phyloP scores from a whole-genome alignment of 2,329 filamentous ascomycete species.

The Lachnellula arida region DNA sequence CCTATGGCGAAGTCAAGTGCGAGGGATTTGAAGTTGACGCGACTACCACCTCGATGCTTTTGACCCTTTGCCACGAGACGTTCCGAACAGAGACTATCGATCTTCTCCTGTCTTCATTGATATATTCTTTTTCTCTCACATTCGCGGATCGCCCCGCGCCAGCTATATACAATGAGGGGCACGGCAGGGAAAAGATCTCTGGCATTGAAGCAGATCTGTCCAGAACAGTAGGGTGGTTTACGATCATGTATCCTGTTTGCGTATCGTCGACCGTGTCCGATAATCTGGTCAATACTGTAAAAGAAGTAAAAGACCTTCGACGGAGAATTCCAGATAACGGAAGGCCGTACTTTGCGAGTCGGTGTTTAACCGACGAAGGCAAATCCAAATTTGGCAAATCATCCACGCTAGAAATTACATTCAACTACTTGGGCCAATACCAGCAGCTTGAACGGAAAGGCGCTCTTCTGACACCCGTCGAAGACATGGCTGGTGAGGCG shows the following conservation, averaged over 20 bases:
- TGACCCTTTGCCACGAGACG: slow-evolving; percentile 27
- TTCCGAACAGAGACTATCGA: slow-evolving; percentile 37
- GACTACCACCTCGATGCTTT: slow-evolving; percentile 26
- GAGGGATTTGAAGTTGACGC: slow-evolving; percentile 42
- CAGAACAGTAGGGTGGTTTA: slow-evolving; percentile 43
- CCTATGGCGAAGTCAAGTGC: slow-evolving; percentile 21
- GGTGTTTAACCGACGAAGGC: slow-evolving; percentile 31
- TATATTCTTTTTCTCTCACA: slow-evolving; percentile 32
- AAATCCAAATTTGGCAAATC: slow-evolving; percentile 18
- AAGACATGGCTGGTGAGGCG: slow-evolving; percentile 9
- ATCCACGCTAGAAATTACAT: slow-evolving; percentile 38
- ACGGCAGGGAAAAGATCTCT: slow-evolving; percentile 37
- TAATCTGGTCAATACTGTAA: slow-evolving; percentile 3
- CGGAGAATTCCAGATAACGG: slow-evolving; percentile 35
- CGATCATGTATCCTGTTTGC: slow-evolving; percentile 35
- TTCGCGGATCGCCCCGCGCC: slow-evolving; percentile 36
- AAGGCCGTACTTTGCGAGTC: slow-evolving; percentile 35
- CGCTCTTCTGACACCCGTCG: slow-evolving; percentile 27
- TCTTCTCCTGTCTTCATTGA: slow-evolving; percentile 34
- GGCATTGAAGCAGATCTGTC: slow-evolving; percentile 33
- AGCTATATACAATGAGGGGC: slow-evolving; percentile 38
- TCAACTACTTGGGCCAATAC: slow-evolving; percentile 45
- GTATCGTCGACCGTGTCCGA: background rate
- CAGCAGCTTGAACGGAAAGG: slow-evolving; percentile 41
- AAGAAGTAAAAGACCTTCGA: slow-evolving; percentile 36